phyloP scores from a whole-genome alignment of 768 basidiomycete species.

The Pisolithus albus region DNA sequence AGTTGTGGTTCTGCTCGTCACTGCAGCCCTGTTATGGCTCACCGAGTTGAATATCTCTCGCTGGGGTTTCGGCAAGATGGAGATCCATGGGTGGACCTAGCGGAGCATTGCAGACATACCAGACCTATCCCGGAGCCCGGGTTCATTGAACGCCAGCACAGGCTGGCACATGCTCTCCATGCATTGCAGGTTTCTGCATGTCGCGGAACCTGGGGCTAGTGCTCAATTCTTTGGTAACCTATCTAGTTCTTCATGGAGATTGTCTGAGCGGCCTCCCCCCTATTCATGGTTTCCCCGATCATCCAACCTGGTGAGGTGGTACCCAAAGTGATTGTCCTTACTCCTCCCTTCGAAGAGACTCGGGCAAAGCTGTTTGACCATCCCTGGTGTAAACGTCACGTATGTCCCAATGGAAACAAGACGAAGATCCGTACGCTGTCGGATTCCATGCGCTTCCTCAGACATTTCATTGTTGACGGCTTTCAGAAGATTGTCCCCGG shows the following conservation, averaged over 20 bases:
- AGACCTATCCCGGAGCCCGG: slow-evolving; percentile 43
- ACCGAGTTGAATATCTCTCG: neutral
- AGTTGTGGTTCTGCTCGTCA: neutral
- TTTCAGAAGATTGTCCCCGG: slow-evolving; percentile 40
- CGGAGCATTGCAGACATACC: slow-evolving; percentile 41
- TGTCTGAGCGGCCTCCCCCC: slow-evolving; percentile 77
- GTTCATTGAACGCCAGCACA: slow-evolving; percentile 46
- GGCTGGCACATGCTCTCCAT: slow-evolving; percentile 44
- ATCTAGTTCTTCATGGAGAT: slow-evolving; percentile 51
- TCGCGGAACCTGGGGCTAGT: slow-evolving; percentile 73
- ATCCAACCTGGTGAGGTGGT: slow-evolving; percentile 20
- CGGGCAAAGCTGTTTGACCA: slow-evolving; percentile 54
- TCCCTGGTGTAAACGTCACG: slow-evolving; percentile 41
- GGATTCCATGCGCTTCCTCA: slow-evolving; percentile 31
- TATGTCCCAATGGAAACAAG: slow-evolving; percentile 61
- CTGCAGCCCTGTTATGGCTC: too few species aligned
- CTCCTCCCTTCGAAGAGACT: slow-evolving; percentile 70
- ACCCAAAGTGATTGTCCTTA: slow-evolving; percentile 53
- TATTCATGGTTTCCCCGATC: slow-evolving; percentile 54
- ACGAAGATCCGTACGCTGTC: slow-evolving; percentile 56
- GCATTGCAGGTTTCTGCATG: slow-evolving; percentile 49
- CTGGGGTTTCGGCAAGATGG: neutral
- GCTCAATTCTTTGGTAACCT: slow-evolving; percentile 71
- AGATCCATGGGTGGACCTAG: slow-evolving; percentile 21
- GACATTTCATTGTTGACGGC: slow-evolving; percentile 62